Percentiles rank a stretch among this genome's conserved stretches.
Conservation (phyloP, 2,329 filamentous ascomycete species). For the Triangularia verruculosa region DNA sequence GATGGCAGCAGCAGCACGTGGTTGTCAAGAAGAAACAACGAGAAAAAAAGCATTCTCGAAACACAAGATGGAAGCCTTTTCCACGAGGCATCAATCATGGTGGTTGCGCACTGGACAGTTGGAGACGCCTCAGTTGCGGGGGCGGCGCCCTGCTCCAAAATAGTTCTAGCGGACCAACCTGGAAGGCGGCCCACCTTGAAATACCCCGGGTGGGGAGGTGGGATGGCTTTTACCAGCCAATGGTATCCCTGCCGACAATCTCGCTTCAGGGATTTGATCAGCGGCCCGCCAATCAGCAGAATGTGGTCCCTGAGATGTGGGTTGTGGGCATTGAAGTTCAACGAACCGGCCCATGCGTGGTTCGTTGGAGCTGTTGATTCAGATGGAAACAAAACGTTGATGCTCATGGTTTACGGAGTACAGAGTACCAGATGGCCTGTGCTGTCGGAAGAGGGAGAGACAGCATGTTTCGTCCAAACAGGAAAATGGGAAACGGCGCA, state of each 20-base stretch:
- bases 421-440: neutral
- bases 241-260: constrained; percentile 23
- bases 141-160: constrained; percentile 4
- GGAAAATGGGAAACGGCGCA: neutral
- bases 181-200: neutral
- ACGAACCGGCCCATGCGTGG: neutral
- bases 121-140: neutral
- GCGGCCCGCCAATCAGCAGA: constrained; percentile 21
- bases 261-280: constrained; percentile 24
- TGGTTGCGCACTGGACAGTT: neutral
- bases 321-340: too few species aligned
- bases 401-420: neutral
- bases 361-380: neutral
- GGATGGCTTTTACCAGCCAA: constrained; percentile 19
- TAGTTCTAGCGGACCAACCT: neutral
- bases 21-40: neutral
- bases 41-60: neutral
- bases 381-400: neutral
- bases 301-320: constrained; percentile 23
- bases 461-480: neutral
- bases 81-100: neutral
- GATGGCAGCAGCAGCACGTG: neutral
- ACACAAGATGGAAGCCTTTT: neutral
- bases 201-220: constrained; percentile 1
- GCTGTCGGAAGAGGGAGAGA: neutral